Conservation (phyloP, 257 asterid genomes). For the Solanum etuberosum region DNA sequence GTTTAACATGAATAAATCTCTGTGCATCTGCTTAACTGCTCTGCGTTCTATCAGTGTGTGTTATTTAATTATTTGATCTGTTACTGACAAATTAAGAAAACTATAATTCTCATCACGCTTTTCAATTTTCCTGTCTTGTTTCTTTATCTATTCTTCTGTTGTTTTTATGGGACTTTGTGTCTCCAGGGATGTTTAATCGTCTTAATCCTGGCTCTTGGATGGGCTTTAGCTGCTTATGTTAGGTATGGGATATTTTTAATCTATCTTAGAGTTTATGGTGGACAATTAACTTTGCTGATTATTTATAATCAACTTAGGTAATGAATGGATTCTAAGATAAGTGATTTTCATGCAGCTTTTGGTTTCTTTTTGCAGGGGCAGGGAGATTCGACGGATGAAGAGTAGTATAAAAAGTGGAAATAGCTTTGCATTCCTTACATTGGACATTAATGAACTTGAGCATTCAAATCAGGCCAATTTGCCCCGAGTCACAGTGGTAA, state of each 20-base stretch:
- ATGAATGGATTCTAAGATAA: not conserved
- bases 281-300: not conserved
- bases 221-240: conserved; percentile 86
- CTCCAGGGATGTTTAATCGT: conserved; percentile 77
- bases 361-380: conserved; percentile 46
- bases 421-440: conserved; percentile 61
- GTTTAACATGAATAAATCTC: not conserved
- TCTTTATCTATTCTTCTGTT: not conserved
- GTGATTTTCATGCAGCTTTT: not conserved
- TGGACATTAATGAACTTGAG: conserved; percentile 69
- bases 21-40: not conserved
- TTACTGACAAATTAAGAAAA: not conserved
- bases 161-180: conserved; percentile 4
- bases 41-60: not conserved
- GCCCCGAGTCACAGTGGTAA: conserved; percentile 88
- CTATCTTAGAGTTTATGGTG: not conserved
- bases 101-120: not conserved
- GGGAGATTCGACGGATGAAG: conserved; percentile 63
- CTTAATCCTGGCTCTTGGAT: conserved; percentile 85
- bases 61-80: not conserved
- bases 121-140: not conserved
- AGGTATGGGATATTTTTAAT: conserved; percentile 35
- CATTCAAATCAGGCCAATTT: conserved; percentile 67
- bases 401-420: conserved; percentile 51
- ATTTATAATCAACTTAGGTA: not conserved